Conservation (phyloP, 176 grass and related monocot species). For the Oryza glaberrima region DNA sequence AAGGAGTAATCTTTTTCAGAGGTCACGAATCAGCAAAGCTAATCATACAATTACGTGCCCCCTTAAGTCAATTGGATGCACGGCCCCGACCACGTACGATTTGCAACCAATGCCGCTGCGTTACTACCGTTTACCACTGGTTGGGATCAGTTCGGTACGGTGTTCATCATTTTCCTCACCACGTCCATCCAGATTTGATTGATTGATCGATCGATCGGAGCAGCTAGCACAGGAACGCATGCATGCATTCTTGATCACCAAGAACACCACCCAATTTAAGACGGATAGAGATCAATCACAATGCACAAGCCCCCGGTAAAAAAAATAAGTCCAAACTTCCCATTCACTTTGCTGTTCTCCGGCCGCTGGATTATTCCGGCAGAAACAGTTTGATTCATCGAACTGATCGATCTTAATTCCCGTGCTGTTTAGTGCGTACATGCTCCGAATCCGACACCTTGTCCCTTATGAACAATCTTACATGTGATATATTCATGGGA, state of each 20-base stretch:
- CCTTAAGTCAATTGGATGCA: constrained; percentile 28
- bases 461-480: not conserved
- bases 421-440: not conserved
- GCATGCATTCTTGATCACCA: not conserved
- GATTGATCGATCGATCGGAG: constrained; percentile 34
- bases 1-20: not conserved
- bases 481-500: not conserved
- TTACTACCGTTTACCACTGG: not conserved
- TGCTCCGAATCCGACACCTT: not conserved
- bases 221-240: not conserved
- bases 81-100: constrained; percentile 8
- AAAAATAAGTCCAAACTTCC: not conserved
- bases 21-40: constrained; percentile 10
- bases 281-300: not conserved
- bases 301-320: not conserved
- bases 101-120: constrained; percentile 6
- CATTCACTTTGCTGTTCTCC: constrained; percentile 8
- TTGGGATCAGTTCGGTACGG: not conserved
- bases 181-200: constrained; percentile 16
- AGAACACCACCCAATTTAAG: not conserved
- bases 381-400: not conserved
- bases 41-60: constrained; percentile 6
- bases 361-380: not conserved
- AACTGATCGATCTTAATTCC: not conserved
- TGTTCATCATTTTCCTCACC: not conserved